phyloP scores from a whole-genome alignment of 495 filamentous ascomycete genomes.

The Trichocladium uniseriatum region DNA sequence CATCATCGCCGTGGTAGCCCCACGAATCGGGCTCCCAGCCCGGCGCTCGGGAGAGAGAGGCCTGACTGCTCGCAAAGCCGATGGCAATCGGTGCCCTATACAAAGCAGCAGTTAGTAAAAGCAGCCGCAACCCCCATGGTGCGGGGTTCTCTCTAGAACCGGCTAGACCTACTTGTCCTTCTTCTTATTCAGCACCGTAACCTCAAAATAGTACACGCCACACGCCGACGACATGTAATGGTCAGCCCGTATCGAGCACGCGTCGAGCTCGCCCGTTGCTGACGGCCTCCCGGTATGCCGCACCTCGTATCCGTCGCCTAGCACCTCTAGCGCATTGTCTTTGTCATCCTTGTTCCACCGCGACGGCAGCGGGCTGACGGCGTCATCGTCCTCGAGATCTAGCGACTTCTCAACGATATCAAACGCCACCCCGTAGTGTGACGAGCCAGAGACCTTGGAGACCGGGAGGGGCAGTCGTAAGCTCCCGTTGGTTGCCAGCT shows the following conservation, averaged over 20 bases:
- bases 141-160: too few relatives aligned
- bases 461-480: constrained; percentile 6
- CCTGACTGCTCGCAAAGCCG: constrained; percentile 71
- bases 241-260: constrained; percentile 75
- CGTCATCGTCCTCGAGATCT: constrained; percentile 37
- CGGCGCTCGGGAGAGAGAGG: constrained; percentile 69
- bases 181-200: constrained; percentile 72
- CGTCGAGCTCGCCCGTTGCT: constrained; percentile 66
- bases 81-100: constrained; percentile 68
- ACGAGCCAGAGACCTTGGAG: constrained; percentile 47
- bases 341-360: constrained; percentile 78
- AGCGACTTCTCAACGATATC: constrained; percentile 68
- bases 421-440: constrained; percentile 71
- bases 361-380: constrained; percentile 60
- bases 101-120: constrained; percentile 8
- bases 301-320: constrained; percentile 67
- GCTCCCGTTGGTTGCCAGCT: constrained; percentile 54
- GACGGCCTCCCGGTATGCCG: constrained; percentile 48
- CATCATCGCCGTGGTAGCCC: constrained; percentile 97
- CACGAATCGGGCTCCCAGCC: constrained; percentile 96
- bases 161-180: constrained; percentile 61
- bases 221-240: constrained; percentile 84
- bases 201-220: constrained; percentile 95
- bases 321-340: constrained; percentile 60
- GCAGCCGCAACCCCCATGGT: not conserved